Conservation (phyloP, 768 basidiomycete species). For the Chlorophyllum brunneum region DNA sequence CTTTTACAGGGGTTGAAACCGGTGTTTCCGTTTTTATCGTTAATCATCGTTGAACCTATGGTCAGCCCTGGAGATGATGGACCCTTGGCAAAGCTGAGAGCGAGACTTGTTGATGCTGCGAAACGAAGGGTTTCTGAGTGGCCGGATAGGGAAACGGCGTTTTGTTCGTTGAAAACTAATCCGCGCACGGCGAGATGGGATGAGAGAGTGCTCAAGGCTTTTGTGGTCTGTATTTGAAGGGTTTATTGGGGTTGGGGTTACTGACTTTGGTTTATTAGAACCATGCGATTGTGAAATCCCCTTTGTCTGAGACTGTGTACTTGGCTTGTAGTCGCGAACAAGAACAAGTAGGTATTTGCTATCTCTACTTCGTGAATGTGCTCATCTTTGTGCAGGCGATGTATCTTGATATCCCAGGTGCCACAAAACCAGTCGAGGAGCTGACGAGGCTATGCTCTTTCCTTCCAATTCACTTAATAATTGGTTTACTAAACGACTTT, state of each 20-base stretch:
- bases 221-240: constrained; percentile 37
- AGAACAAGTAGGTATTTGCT: constrained; percentile 45
- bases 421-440: constrained; percentile 46
- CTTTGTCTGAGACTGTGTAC: constrained; percentile 32
- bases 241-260: constrained; percentile 33
- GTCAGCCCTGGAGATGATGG: constrained; percentile 46
- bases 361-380: constrained; percentile 1
- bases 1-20: constrained; percentile 49
- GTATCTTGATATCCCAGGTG: constrained; percentile 57
- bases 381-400: constrained; percentile 40
- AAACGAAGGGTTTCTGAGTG: constrained; percentile 49
- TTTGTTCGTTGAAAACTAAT: constrained; percentile 7
- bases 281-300: constrained; percentile 40
- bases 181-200: constrained; percentile 45
- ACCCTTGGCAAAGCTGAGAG: constrained; percentile 37
- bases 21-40: constrained; percentile 38
- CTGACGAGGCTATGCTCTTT: constrained; percentile 35
- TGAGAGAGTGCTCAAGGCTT: constrained; percentile 43
- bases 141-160: constrained; percentile 34
- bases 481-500: constrained; percentile 8
- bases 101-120: constrained; percentile 41
- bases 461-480: constrained; percentile 8
- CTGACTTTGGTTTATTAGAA: constrained; percentile 26
- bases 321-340: constrained; percentile 60
- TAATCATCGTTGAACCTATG: constrained; percentile 65